Base-by-base conservation (phyloP, 2,329 filamentous ascomycete species). In the Alternaria triticimaculans region DNA sequence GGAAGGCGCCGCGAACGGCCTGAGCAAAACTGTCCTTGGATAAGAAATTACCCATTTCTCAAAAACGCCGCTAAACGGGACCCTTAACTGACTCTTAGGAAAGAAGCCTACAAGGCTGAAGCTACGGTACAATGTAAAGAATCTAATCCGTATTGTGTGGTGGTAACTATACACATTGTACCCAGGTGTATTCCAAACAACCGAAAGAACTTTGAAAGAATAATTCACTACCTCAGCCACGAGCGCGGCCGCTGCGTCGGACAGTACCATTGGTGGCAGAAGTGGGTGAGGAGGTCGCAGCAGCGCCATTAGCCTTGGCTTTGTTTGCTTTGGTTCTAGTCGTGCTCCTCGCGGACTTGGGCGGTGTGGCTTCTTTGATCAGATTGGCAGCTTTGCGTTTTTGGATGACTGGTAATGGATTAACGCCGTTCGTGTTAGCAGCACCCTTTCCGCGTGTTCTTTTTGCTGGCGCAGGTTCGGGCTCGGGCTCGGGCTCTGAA, bases 241-340 rank as follows among this genome's bases (percentile, higher is more conserved):
- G 64, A 37, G 64, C 66, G 11, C 72, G 70, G 12, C 60, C 65
- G 60, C 72, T 75, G 33, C 72, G 70, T 54, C 72, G 68, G 20
- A 69, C 64, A 14, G 64, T 60, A 25, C 66, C 68, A 44, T 72
- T 73, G 6, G 60, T 58, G 21, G 50, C 62, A 9, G 68, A 65
- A 44, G 64, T 72, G 18, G 72, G 65, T 25, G 63, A 55, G 9
- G 64, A 56, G 20, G 55, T 41, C 18, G 30, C 53, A 28, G 59
- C 44, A n/a, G 64, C 60, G 37, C 56, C 66, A n/a, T 71, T 69
- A 3, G 25, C 44, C 28, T 72, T 75, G 18, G 20, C 23, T n/a
- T 54, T 65, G 14, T 30, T 55, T 3, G 63, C 44, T 45, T 69
- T 74, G 7, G 58, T 55, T 58, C 67, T 74, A n/a, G 60, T 57